phyloP scores from a whole-genome alignment of 2,329 filamentous ascomycete species.

The Colletotrichum tanaceti region DNA sequence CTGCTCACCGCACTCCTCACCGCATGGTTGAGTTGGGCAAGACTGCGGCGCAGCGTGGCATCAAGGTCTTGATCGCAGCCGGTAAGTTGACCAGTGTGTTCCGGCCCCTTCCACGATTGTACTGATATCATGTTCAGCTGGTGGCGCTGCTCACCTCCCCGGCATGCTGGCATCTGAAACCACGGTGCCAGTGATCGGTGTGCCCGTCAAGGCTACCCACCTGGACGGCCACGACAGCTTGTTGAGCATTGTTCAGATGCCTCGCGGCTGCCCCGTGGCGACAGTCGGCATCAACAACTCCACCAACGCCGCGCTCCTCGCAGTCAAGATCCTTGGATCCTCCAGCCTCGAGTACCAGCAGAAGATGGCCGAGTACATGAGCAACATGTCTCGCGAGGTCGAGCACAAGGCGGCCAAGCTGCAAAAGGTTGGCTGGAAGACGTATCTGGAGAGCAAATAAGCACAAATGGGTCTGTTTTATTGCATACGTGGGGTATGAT shows the following conservation, averaged over 20 bases:
- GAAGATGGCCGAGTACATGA: constrained; percentile 70
- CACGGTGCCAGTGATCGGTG: constrained; percentile 79
- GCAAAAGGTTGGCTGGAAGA: constrained; percentile 65
- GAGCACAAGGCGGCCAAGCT: constrained; percentile 70
- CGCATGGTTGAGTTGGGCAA: constrained; percentile 76
- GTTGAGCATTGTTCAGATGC: constrained; percentile 82
- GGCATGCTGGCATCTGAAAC: constrained; percentile 82
- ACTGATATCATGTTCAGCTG: constrained; percentile 57
- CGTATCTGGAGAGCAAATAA: constrained; percentile 59
- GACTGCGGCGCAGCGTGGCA: constrained; percentile 71
- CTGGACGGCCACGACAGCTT: constrained; percentile 79
- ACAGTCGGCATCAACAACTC: constrained; percentile 85
- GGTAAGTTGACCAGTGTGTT: constrained; percentile 9
- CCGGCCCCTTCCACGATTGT: neutral
- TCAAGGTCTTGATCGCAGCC: constrained; percentile 80
- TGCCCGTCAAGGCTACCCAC: constrained; percentile 79
- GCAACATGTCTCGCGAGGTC: constrained; percentile 72
- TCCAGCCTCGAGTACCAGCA: constrained; percentile 66
- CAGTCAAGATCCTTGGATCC: constrained; percentile 73
- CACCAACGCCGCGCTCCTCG: constrained; percentile 80
- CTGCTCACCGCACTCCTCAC: constrained; percentile 79
- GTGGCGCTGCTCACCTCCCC: constrained; percentile 78
- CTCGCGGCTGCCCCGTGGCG: constrained; percentile 77
- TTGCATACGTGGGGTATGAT: constrained; percentile 23
- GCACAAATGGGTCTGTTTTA: neutral